Conservation (phyloP, 192 early-diverging fungal species). For the Neocallimastix lanati region DNA sequence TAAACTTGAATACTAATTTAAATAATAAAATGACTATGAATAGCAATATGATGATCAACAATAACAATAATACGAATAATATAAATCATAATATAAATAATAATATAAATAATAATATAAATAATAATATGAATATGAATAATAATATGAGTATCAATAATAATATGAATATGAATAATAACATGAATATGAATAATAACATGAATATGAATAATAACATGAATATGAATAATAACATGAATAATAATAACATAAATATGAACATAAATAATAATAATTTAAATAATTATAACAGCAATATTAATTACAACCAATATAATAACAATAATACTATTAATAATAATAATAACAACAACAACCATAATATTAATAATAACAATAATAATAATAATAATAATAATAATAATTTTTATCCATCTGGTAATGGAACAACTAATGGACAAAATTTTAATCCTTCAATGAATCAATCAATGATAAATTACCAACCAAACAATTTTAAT, state of each 20-base stretch:
- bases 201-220: neutral
- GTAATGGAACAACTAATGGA: no score
- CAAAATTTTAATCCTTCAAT: no score
- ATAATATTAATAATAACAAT: no score
- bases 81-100: neutral
- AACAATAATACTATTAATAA: neutral
- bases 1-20: neutral
- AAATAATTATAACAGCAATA: neutral
- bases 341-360: no score
- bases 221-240: neutral
- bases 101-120: neutral
- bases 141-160: neutral
- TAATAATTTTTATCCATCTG: no score
- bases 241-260: neutral
- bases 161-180: neutral
- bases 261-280: neutral
- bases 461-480: no score
- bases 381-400: no score
- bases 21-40: neutral
- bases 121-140: neutral
- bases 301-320: neutral
- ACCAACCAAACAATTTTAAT: neutral
- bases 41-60: neutral
- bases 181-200: neutral
- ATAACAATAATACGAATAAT: neutral